Base-by-base conservation (phyloP, 257 asterid species). In the Petunia secreta region DNA sequence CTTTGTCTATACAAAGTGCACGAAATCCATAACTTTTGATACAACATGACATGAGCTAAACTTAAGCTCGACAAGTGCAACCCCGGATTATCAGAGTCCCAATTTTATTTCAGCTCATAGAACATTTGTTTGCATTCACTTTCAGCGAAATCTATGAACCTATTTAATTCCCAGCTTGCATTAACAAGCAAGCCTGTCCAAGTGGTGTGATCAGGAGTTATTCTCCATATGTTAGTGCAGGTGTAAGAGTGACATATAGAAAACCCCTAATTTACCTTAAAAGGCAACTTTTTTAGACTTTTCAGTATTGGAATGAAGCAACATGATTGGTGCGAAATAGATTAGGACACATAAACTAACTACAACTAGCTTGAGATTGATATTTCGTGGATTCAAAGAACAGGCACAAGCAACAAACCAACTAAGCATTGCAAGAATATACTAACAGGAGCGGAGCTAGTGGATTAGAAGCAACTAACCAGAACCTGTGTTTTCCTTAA, bases 181-280 rank as follows among this genome's bases (percentile, higher is more conserved):
- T 11, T 6, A 73, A 5, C 6, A 25, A 73, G 3, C 6, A 25
- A 73, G 3, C 46, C 78, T 11, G 6, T 50, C 77, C 34, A 50
- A 73, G 34, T 73, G 62, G 62, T 36, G 11, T 11, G 50, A 50
- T 36, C 46, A 73, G 78, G 78, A 73, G 41, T 73, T 48, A 2
- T 73, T 73, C 62, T 44, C 34, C 60, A 50, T 8, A 34, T 50
- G 46, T 36, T 34, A 34, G 46, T 34, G 25, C 46, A 2, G 13
- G 36, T 25, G 34, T 3, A 73, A 34, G 36, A 11, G 44, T 34
- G 36, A 11, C 34, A 48, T 34, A 50, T 5, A 73, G 11, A 50
- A 3, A 73, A 71, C 34, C 44, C 6, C 4, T 5, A 11, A 34
- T 3, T 71, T 50, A 34, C 78, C 36, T 6, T 9, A 50, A 9